Evolutionary conservation across 2,329 filamentous ascomycete genomes (phyloP).

Genomic region (Neonectria coccinea): DNA sequence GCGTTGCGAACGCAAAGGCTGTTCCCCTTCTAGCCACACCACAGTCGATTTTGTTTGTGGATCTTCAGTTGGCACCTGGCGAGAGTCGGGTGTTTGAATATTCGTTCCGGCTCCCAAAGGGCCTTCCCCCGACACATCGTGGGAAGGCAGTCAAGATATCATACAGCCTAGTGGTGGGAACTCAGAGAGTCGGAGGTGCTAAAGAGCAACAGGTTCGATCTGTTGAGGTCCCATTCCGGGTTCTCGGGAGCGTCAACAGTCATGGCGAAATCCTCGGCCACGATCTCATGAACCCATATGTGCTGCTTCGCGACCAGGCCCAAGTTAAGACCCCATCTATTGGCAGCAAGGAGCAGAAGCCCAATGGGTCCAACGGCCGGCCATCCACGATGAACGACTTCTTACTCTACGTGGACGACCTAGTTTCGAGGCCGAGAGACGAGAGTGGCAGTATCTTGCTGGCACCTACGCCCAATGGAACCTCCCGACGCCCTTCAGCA

Average conservation of each 20-base stretch:
- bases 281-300: constrained; percentile 94
- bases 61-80: constrained; percentile 86
- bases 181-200: constrained; percentile 82
- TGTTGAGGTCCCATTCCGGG: constrained; percentile 92
- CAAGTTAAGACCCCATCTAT: constrained; percentile 63
- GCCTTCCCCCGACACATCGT: constrained; percentile 89
- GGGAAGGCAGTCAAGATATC: constrained; percentile 94
- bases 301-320: constrained; percentile 87
- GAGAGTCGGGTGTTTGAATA: constrained; percentile 92
- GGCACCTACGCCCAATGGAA: constrained; percentile 74
- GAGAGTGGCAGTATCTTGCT: constrained; percentile 71
- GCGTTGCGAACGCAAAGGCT: constrained; percentile 84
- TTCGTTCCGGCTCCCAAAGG: constrained; percentile 84
- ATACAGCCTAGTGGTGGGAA: constrained; percentile 92
- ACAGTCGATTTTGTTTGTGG: constrained; percentile 95
- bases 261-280: constrained; percentile 91
- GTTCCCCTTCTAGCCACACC: constrained; percentile 94
- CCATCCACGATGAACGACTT: constrained; percentile 72
- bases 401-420: constrained; percentile 79
- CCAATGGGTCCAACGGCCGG: constrained; percentile 45
- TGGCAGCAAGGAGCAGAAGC: constrained; percentile 43
- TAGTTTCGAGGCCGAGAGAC: constrained; percentile 71
- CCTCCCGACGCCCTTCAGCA: constrained; percentile 66
- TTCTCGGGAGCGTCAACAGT: constrained; percentile 91
- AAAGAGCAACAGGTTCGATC: constrained; percentile 87